phyloP scores from a whole-genome alignment of 2,329 filamentous ascomycete genomes.

The Dactylellina cionopaga region DNA sequence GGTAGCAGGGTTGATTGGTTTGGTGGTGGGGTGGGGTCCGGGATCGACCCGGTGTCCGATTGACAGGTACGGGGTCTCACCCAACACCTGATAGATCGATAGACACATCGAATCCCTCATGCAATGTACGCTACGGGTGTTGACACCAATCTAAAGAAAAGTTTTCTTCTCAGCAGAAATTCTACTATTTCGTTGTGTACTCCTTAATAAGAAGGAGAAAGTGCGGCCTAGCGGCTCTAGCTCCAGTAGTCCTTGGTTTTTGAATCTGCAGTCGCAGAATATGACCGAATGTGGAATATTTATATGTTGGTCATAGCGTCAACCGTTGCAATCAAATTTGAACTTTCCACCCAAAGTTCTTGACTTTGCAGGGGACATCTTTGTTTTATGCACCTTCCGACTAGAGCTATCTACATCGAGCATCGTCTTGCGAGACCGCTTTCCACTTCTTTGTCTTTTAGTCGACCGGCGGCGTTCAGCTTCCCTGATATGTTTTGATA shows the following conservation, averaged over 20 bases:
- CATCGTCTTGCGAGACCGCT: conserved; percentile 1
- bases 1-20: background rate
- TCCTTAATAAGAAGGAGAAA: background rate
- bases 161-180: background rate
- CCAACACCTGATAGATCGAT: conserved; percentile 6
- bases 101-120: background rate
- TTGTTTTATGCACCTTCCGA: background rate
- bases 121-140: background rate
- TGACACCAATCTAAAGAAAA: too few species aligned
- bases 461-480: too few species aligned
- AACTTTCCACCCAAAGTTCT: background rate
- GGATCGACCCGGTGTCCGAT: background rate
- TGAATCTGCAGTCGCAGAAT: conserved; percentile 6
- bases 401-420: background rate
- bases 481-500: background rate
- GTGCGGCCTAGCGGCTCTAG: conserved; percentile 4
- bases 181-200: background rate
- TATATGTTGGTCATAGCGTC: too few species aligned
- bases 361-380: background rate
- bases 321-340: background rate
- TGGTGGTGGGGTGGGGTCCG: background rate
- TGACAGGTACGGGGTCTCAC: background rate
- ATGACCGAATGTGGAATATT: background rate
- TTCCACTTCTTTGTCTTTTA: background rate
- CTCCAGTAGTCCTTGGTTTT: background rate